Evolutionary conservation across 2,329 filamentous ascomycete species (phyloP), one percentile per base, ranked within the genome.

Genomic region (Colletotrichum orbiculare): DNA sequence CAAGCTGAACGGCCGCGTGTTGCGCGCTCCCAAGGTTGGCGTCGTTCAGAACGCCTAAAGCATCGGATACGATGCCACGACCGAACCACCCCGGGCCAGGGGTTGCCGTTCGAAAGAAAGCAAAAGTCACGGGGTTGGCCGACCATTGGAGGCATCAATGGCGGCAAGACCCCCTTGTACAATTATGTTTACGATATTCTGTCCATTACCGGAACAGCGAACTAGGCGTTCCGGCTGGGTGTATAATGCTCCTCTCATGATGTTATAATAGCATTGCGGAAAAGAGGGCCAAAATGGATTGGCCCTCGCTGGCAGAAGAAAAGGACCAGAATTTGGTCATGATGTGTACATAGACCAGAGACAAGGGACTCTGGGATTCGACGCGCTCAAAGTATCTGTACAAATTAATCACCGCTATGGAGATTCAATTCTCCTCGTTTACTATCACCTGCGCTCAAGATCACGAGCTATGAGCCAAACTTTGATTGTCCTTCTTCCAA

Each of bases 1-100:
- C 84, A 89, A 89, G 80, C 87, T 98, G 69, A 98, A 99, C 77
- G 94, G 95, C 66, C 86, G 96, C 67, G 86, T 97, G 62, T 81
- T 99, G 73, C 89, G 96, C 78, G 93, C 95, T 69, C 93, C 95
- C 75, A 97, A 98, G 87, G 95, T 98, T 69, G 94, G 95, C 75
- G 94, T 97, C 63, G 94, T 97, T 70, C 97, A 96, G 87, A 97
- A 96, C 82, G 77, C 78, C 72, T 83, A 81, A 76, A 63, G 52
- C 6, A 11, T 17, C 33, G 41, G 7, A 15, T 38, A 10, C 37
- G 15, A 6, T 11, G 17, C 17, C 17, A 49, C 10, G 37, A 35
- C 38, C 12, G 13, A 46, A 46, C 33, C 46, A 38, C 13, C 10
- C 45, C 45, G 35, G 45, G 42, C 53, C 42, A 33, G 50, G 52